Conservation (phyloP, 331 rosid genomes). For the Spiraea crenata region DNA sequence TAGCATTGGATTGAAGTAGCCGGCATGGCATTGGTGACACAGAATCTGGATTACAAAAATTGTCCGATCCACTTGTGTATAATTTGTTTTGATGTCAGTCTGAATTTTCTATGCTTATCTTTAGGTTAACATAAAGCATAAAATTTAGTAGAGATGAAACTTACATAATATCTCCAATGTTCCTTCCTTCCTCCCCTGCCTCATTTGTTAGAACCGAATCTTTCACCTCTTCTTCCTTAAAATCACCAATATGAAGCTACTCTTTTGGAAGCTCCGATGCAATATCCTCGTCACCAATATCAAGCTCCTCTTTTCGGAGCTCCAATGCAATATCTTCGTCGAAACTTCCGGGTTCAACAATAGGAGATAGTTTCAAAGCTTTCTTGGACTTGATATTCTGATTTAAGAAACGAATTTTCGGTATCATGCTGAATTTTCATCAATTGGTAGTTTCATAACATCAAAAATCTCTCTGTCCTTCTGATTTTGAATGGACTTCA, state of each 20-base stretch:
- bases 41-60: background rate
- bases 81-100: background rate
- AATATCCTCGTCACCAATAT: slow-evolving; percentile 1
- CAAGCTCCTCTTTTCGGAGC: slow-evolving; percentile 43
- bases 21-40: background rate
- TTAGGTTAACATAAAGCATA: background rate
- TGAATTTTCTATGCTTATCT: background rate
- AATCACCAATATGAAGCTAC: slow-evolving; percentile 5
- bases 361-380: slow-evolving; percentile 22
- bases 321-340: slow-evolving; percentile 34
- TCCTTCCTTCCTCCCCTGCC: slow-evolving; percentile 32
- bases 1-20: background rate
- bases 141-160: slow-evolving; percentile 8
- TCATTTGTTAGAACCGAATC: slow-evolving; percentile 38
- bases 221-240: slow-evolving; percentile 40
- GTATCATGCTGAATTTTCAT: slow-evolving; percentile 75
- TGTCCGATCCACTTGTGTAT: too few species aligned
- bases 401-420: slow-evolving; percentile 66
- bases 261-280: too few species aligned
- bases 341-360: slow-evolving; percentile 41
- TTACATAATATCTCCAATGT: slow-evolving; percentile 50
- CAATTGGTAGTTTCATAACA: slow-evolving; percentile 64
- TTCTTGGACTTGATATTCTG: slow-evolving; percentile 51
- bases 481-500: slow-evolving; percentile 66
- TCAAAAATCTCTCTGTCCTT: slow-evolving; percentile 89